Conservation (phyloP, 805 yeast species). For the Barnettozyma populi region DNA sequence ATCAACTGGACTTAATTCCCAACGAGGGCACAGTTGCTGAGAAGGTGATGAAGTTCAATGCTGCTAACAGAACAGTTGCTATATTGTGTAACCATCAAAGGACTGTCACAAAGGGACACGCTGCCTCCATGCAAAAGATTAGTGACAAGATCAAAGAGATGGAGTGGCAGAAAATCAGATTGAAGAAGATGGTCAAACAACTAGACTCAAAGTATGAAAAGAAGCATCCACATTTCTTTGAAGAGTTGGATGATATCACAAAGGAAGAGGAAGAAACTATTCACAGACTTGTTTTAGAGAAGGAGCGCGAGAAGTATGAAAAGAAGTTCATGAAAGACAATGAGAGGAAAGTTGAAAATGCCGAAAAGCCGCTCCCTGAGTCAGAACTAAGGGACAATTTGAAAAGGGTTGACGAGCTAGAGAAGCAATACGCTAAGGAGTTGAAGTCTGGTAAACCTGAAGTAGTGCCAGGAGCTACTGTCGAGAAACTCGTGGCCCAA, state of each 20-base stretch:
- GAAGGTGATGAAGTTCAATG: slow-evolving; percentile 81
- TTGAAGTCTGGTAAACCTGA: slow-evolving; percentile 53
- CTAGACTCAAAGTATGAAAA: slow-evolving; percentile 49
- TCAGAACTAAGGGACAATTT: slow-evolving; percentile 56
- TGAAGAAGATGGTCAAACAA: slow-evolving; percentile 63
- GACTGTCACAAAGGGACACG: slow-evolving; percentile 82
- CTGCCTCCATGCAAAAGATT: slow-evolving; percentile 72
- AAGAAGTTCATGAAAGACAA: slow-evolving; percentile 72
- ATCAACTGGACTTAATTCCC: slow-evolving; percentile 79
- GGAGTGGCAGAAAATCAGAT: slow-evolving; percentile 75
- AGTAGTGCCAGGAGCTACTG: slow-evolving; percentile 40
- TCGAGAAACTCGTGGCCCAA: slow-evolving; percentile 67
- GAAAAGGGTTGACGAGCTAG: slow-evolving; percentile 46
- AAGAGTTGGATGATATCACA: slow-evolving; percentile 59
- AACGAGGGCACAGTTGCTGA: slow-evolving; percentile 85
- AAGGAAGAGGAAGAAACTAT: slow-evolving; percentile 59
- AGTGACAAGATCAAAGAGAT: slow-evolving; percentile 73
- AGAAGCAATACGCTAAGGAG: slow-evolving; percentile 51
- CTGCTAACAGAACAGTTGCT: slow-evolving; percentile 94
- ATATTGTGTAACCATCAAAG: slow-evolving; percentile 96
- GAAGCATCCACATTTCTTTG: slow-evolving; percentile 54
- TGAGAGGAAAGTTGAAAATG: slow-evolving; percentile 61
- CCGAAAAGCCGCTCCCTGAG: slow-evolving; percentile 46
- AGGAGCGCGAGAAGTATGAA: slow-evolving; percentile 57
- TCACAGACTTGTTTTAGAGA: slow-evolving; percentile 52